Base-by-base conservation (phyloP, 352 stramenopile genomes). In the Pseudoperonospora humuli region DNA sequence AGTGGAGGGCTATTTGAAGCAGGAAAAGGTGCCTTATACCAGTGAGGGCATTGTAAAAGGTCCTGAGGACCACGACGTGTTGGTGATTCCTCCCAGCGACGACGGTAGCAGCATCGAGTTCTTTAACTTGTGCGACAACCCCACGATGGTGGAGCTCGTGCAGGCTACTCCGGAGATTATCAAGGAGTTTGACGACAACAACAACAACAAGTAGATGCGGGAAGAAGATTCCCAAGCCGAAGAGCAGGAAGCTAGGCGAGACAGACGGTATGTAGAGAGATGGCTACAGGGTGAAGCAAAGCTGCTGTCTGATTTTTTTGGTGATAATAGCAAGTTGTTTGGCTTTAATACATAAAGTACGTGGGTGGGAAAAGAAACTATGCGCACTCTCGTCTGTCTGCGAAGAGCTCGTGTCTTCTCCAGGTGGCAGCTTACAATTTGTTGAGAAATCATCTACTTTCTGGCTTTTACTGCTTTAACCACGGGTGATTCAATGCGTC, bases 121-220 rank as follows among this genome's bases (percentile, higher is more conserved):
- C 40, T 89, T 92, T 57, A 87, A 92, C 61, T 44, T 92, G 50
- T 87, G 74, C 53, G 76, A 87, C 58, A 78, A 72, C 52, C 76
- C 76, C 26, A 79, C 79, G 7, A 56, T 87, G 43, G 79, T 92
- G 29, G 79, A 92, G 63, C 65, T 92, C 23, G 75, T 92, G 55
- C 79, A 92, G 54, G 79, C 79, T 32, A 75, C 79, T 0, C 48
- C 66, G 14, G 72, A 86, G n/a, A 38, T 92, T 29, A 84, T 92
- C 42, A 70, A 83, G 53, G 79, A 86, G 50, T 87, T 81, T 41
- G 59, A 78, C 6, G 67, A 73, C 7, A 73, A 82, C 23, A 48
- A 50, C 2, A 72, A 80, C 25, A 47, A 50, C 1, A 47, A 67
- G 27, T 41, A 54, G 37, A 35, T 20, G 13, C 7, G 26, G 31